A percentile compares a stretch with the other conserved stretches of the same genome.
phyloP scores from a whole-genome alignment of 306 rosid species.

The Cicer cuneatum region DNA sequence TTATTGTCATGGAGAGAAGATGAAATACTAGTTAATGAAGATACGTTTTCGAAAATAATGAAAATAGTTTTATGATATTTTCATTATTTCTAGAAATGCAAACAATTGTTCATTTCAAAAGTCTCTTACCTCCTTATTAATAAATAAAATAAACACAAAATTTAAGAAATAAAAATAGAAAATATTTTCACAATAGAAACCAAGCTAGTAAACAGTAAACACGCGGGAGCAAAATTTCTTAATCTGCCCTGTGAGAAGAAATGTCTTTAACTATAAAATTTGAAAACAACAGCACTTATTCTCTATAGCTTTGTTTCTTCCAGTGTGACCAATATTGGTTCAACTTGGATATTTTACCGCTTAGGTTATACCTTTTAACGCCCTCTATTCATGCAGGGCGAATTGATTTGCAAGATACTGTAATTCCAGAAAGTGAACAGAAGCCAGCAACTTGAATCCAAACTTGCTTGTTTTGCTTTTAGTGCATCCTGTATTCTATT shows the following conservation, averaged over 20 bases:
- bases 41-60: too few species aligned
- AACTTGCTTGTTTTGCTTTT: constrained; percentile 41
- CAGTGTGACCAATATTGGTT: constrained; percentile 19
- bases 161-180: too few species aligned
- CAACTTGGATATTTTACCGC: constrained; percentile 6
- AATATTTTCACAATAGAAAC: too few species aligned
- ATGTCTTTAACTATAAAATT: neutral
- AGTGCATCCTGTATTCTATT: constrained; percentile 46
- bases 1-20: too few species aligned
- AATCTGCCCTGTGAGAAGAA: neutral
- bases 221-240: constrained; percentile 5
- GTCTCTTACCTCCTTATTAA: too few species aligned
- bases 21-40: too few species aligned
- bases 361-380: constrained; percentile 12
- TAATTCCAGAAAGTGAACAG: constrained; percentile 74
- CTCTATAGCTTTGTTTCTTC: constrained; percentile 27
- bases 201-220: neutral
- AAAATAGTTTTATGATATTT: too few species aligned
- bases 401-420: constrained; percentile 80
- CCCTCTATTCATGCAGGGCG: constrained; percentile 60
- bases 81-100: too few species aligned
- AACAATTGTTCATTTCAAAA: too few species aligned
- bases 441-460: constrained; percentile 60
- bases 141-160: too few species aligned
- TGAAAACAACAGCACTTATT: constrained; percentile 24